phyloP scores from a whole-genome alignment of 2,329 filamentous ascomycete species.

The Aspergillus novoparasiticus region DNA sequence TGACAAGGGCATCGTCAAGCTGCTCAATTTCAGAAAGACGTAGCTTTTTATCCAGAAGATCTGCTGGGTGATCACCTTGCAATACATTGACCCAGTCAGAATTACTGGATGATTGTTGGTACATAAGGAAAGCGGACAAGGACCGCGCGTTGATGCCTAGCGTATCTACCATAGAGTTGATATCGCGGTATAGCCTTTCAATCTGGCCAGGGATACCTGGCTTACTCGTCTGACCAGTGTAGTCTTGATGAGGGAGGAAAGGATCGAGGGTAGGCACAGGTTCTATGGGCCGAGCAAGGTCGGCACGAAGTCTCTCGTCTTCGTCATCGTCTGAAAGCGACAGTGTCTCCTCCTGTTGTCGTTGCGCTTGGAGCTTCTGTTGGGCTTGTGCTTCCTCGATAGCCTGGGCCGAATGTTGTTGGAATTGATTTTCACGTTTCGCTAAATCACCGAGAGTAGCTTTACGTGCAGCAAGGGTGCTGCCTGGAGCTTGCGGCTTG shows the following conservation, averaged over 20 bases:
- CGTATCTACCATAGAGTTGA: constrained; percentile 85
- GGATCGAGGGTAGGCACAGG: constrained; percentile 49
- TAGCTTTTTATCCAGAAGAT: constrained; percentile 74
- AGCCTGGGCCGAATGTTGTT: constrained; percentile 25
- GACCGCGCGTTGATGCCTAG: constrained; percentile 82
- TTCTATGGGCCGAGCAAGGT: constrained; percentile 46
- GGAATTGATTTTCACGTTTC: constrained; percentile 29
- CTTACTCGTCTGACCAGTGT: constrained; percentile 46
- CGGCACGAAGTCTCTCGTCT: constrained; percentile 49
- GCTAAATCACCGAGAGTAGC: constrained; percentile 38
- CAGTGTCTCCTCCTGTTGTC: constrained; percentile 33
- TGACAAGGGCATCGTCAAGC: constrained; percentile 65
- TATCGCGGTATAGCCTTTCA: constrained; percentile 53
- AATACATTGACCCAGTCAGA: constrained; percentile 50
- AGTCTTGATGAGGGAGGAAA: constrained; percentile 53
- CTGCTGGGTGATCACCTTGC: constrained; percentile 56
- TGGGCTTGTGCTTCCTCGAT: constrained; percentile 32
- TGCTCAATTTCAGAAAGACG: constrained; percentile 74
- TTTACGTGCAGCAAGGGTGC: constrained; percentile 44
- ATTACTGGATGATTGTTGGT: constrained; percentile 48
- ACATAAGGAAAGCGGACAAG: constrained; percentile 58
- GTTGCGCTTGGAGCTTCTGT: constrained; percentile 35
- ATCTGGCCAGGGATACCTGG: constrained; percentile 54
- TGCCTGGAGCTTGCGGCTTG: constrained; percentile 36
- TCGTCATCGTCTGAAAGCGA: constrained; percentile 51